Conservation (phyloP, 2,329 filamentous ascomycete species). For the Aspergillus neoniger region DNA sequence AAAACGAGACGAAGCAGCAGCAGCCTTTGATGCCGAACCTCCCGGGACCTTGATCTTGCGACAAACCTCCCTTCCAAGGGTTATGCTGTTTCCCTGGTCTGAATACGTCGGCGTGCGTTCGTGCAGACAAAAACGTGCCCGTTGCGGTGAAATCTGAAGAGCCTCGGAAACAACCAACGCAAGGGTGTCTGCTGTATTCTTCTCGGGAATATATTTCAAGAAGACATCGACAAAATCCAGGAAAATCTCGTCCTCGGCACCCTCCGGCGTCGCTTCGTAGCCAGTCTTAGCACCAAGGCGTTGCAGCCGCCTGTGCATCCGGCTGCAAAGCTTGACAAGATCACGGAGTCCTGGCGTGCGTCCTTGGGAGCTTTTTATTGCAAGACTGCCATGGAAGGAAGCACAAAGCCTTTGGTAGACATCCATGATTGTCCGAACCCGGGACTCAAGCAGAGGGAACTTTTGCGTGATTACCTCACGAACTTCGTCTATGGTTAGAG, state of each 20-base stretch:
- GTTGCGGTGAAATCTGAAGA: constrained; percentile 81
- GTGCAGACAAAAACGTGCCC: constrained; percentile 74
- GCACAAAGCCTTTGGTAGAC: constrained; percentile 53
- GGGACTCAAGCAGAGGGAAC: constrained; percentile 67
- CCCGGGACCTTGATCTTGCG: constrained; percentile 55
- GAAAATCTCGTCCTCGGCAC: constrained; percentile 78
- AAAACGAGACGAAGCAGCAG: constrained; percentile 58
- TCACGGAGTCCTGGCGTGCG: constrained; percentile 72
- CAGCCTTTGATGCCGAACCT: constrained; percentile 47
- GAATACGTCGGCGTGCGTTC: constrained; percentile 72
- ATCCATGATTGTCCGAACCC: constrained; percentile 58
- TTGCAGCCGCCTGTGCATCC: constrained; percentile 68
- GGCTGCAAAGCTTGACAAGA: constrained; percentile 85
- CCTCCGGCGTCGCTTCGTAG: constrained; percentile 71
- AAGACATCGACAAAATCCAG: constrained; percentile 94
- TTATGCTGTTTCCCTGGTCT: constrained; percentile 59
- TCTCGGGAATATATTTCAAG: constrained; percentile 73
- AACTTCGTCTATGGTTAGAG: constrained; percentile 70
- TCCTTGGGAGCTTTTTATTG: constrained; percentile 42
- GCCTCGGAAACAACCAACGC: constrained; percentile 76
- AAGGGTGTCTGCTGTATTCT: constrained; percentile 53
- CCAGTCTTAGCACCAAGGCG: constrained; percentile 62
- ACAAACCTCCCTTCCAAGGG: constrained; percentile 67
- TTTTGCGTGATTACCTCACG: constrained; percentile 69
- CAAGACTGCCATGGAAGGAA: constrained; percentile 42